phyloP scores from a whole-genome alignment of 2,329 filamentous ascomycete species.

The Botryotinia convoluta region DNA sequence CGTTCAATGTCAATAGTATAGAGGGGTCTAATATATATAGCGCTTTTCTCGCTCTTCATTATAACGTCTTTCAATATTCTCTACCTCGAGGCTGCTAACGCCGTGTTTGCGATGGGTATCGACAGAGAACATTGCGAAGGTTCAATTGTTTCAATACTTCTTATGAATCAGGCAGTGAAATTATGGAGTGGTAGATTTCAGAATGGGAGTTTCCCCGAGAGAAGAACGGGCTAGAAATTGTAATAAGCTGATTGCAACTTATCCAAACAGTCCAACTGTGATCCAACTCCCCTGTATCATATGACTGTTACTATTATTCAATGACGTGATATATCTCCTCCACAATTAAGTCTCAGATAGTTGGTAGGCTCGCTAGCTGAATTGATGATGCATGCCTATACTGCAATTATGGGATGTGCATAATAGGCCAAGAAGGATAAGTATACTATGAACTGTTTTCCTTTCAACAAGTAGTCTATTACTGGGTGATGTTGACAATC shows the following conservation, averaged over 20 bases:
- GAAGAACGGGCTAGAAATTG: too few species aligned
- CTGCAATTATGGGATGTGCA: not conserved
- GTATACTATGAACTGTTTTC: not conserved
- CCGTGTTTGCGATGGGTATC: not conserved
- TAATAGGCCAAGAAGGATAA: not conserved
- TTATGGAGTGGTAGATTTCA: not conserved
- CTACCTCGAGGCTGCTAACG: not conserved
- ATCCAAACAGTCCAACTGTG: not conserved
- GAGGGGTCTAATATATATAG: too few species aligned
- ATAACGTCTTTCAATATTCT: not conserved
- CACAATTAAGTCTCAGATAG: not conserved
- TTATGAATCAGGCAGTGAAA: not conserved
- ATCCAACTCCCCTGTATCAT: not conserved
- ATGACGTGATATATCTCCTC: not conserved
- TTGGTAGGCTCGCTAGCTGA: not conserved
- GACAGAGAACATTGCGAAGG: not conserved
- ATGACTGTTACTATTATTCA: not conserved
- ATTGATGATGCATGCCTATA: not conserved
- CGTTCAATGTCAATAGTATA: too few species aligned
- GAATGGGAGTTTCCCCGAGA: not conserved
- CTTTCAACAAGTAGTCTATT: not conserved
- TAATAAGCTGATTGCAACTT: not conserved
- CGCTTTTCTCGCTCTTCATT: not conserved
- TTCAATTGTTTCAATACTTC: not conserved
- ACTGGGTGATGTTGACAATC: not conserved